Conservation (phyloP, 352 stramenopile species). For the Thalassiosira gravida region DNA sequence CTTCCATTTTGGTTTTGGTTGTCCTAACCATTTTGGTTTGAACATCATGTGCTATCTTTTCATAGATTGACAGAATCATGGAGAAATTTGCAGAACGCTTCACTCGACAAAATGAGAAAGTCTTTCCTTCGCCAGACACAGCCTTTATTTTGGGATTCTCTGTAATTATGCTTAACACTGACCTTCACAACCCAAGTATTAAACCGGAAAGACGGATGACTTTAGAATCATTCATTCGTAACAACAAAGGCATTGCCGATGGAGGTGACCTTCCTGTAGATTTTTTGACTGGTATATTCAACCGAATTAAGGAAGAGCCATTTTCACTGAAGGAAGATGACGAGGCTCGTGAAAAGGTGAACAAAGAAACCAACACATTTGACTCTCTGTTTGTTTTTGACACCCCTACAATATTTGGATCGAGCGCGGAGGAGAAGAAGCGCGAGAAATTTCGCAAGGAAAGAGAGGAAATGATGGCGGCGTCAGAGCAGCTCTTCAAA, state of each 20-base stretch:
- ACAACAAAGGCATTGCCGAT: slow-evolving; percentile 97
- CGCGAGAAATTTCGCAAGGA: slow-evolving; percentile 88
- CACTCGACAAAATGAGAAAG: slow-evolving; percentile 87
- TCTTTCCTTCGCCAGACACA: slow-evolving; percentile 95
- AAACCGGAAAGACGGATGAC: slow-evolving; percentile 97
- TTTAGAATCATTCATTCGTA: slow-evolving; percentile 93
- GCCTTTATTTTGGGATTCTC: slow-evolving; percentile 98
- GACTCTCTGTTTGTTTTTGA: slow-evolving; percentile 81
- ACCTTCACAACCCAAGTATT: slow-evolving; percentile 99
- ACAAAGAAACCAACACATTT: slow-evolving; percentile 61
- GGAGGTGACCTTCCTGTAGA: slow-evolving; percentile 93
- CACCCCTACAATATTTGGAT: slow-evolving; percentile 57
- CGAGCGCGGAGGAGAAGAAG: slow-evolving; percentile 74
- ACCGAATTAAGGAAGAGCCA: slow-evolving; percentile 93
- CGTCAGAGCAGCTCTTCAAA: slow-evolving; percentile 82
- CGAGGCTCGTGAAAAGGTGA: slow-evolving; percentile 83
- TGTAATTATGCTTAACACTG: slow-evolving; percentile 95
- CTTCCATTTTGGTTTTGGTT: no score
- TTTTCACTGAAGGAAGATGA: slow-evolving; percentile 97
- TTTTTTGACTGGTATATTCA: slow-evolving; percentile 93
- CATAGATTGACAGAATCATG: slow-evolving; percentile 99
- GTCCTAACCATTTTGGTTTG: background rate
- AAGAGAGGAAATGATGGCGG: slow-evolving; percentile 86
- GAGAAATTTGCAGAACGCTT: slow-evolving; percentile 98
- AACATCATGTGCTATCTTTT: background rate